These are phyloP conservation scores for Leccinum imitatum DNA, from an alignment of 768 basidiomycete genomes.

Conservation along the genomic window DNA sequence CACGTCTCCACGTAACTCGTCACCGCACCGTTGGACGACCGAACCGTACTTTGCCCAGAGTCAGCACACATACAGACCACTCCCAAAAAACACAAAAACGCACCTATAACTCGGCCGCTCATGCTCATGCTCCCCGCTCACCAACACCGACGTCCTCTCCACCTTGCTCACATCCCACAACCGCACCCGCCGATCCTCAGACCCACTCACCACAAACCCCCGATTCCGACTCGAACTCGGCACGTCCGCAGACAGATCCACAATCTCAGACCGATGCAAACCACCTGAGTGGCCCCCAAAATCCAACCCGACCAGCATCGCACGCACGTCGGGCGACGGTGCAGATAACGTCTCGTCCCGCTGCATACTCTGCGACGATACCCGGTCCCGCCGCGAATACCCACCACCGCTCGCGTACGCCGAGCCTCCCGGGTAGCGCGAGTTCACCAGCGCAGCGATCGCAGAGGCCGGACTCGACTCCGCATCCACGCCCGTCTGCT, in stretches of 20 bases:
- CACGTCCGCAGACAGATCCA: slow-evolving; percentile 41
- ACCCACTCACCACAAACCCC: slow-evolving; percentile 85
- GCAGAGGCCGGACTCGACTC: slow-evolving; percentile 68
- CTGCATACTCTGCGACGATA: slow-evolving; percentile 34
- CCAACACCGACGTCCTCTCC: slow-evolving; percentile 75
- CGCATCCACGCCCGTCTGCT: slow-evolving; percentile 51
- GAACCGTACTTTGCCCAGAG: slow-evolving; percentile 27
- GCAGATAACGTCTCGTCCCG: slow-evolving; percentile 38
- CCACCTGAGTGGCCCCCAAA: slow-evolving; percentile 65
- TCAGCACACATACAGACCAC: slow-evolving; percentile 1
- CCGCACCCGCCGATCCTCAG: slow-evolving; percentile 84
- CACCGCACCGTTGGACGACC: slow-evolving; percentile 41
- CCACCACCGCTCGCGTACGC: slow-evolving; percentile 23
- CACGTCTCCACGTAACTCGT: slow-evolving; percentile 62
- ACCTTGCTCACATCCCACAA: slow-evolving; percentile 82
- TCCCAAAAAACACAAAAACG: slow-evolving; percentile 1
- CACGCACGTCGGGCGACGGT: slow-evolving; percentile 66
- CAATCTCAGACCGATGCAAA: slow-evolving; percentile 51
- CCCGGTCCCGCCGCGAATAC: slow-evolving; percentile 28
- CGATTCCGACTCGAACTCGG: slow-evolving; percentile 42
- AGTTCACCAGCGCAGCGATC: slow-evolving; percentile 77
- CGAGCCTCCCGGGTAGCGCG: slow-evolving; percentile 47
- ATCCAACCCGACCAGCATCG: slow-evolving; percentile 69
- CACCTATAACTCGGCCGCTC: slow-evolving; percentile 82
- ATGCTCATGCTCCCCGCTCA: slow-evolving; percentile 71